Evolutionary conservation across 768 basidiomycete species (phyloP), one percentile per base, ranked within the genome.

Genomic region (Hericium rajendrae): DNA sequence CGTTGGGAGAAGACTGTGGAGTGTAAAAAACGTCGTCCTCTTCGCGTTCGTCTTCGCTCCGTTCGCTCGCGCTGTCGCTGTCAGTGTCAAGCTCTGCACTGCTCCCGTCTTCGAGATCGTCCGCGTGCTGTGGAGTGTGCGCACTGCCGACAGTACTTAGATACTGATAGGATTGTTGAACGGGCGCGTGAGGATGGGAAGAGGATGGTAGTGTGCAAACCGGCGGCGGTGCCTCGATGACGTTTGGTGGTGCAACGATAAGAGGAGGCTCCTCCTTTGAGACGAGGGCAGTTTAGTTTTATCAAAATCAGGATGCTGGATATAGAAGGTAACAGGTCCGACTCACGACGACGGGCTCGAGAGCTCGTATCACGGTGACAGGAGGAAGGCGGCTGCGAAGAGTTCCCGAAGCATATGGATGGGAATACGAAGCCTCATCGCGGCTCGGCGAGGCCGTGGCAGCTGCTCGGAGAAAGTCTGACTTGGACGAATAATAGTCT

Each of bases 1-100:
- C 24, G 28, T 24, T 51, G 46, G 62, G 59, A 8, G 64, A 65
- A 32, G 63, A 53, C 48, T 58, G 55, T 26, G 65, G 57, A 32
- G 63, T 63, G 22, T 55, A 56, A 57, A 66, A 64, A 2, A 53
- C 12, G 43, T 62, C 53, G 16, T 51, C 16, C 15, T 28, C 39
- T 2, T 57, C 40, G 28, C 53, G 48, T 12, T 43, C 46, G 32
- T 55, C 60, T 4, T 28, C 38, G 20, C 57, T 39, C 53, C 50
- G 68, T 20, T 53, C 40, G 37, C 22, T 40, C 15, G 16, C 49
- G n/a, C 8, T 28, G 49, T 51, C 24, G 49, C 15, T 51, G 49
- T 51, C 26, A 28, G 49, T 51, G 43, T 46, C 22, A 22, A 32
- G 32, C 9, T 32, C 32, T 32, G 32, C 32, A 32, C 32, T 32